Evolutionary conservation across 2,329 filamentous ascomycete genomes (phyloP).

Genomic region (Phialophora chinensis): DNA sequence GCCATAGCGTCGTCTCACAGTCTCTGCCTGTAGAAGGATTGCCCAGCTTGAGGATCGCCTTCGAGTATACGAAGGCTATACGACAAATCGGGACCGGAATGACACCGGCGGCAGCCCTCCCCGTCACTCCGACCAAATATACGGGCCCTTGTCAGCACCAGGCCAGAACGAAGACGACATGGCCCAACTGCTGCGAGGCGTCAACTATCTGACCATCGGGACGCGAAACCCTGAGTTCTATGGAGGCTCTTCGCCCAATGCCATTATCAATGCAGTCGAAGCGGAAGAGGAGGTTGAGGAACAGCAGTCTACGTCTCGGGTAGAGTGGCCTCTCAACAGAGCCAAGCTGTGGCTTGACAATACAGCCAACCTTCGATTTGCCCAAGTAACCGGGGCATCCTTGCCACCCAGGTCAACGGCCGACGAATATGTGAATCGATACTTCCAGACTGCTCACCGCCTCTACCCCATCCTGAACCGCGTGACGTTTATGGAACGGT

Average conservation of each 20-base stretch:
- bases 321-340: constrained; percentile 10
- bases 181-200: constrained; percentile 19
- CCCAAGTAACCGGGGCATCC: constrained; percentile 8
- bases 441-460: constrained; percentile 25
- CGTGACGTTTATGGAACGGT: constrained; percentile 4
- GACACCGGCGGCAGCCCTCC: neutral
- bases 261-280: constrained; percentile 22
- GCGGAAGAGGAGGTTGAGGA: neutral
- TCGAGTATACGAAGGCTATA: constrained; percentile 20
- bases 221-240: constrained; percentile 26
- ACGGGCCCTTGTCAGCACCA: constrained; percentile 4
- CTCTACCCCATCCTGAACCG: constrained; percentile 23
- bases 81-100: neutral
- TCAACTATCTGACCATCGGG: constrained; percentile 18
- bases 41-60: constrained; percentile 27
- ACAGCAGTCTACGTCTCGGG: neutral
- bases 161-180: constrained; percentile 23
- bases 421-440: constrained; percentile 20
- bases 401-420: constrained; percentile 18
- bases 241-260: constrained; percentile 24
- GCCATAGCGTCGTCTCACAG: neutral
- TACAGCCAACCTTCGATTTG: constrained; percentile 9
- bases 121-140: neutral
- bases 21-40: constrained; percentile 8
- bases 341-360: constrained; percentile 13